Evolutionary conservation across 2,329 filamentous ascomycete genomes (phyloP).

Genomic region (Cylindrodendrum hubeiense): DNA sequence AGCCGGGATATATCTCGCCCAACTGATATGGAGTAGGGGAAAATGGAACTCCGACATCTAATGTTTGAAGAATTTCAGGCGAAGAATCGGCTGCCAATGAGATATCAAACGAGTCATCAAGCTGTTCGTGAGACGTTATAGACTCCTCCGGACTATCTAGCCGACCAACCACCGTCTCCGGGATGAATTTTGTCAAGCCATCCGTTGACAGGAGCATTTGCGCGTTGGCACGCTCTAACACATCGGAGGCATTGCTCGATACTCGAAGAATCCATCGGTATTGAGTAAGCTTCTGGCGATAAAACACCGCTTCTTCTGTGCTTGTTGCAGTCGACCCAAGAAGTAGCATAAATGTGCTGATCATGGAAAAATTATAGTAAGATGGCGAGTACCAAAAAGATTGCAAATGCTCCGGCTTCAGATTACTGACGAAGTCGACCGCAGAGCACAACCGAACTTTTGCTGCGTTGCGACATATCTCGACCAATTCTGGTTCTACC

Average conservation of each 20-base stretch:
- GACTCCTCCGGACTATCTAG: slow-evolving; percentile 1
- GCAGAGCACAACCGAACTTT: slow-evolving; percentile 47
- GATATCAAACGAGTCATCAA: neutral
- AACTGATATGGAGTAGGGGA: neutral
- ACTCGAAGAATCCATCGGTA: slow-evolving; percentile 33
- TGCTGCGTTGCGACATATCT: slow-evolving; percentile 37
- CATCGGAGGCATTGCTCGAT: slow-evolving; percentile 8
- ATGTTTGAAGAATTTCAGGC: slow-evolving; percentile 1
- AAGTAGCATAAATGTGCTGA: slow-evolving; percentile 47
- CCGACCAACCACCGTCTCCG: neutral
- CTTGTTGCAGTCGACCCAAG: slow-evolving; percentile 34
- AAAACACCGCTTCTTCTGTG: slow-evolving; percentile 17
- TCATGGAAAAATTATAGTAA: slow-evolving; percentile 47
- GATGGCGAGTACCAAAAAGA: slow-evolving; percentile 52
- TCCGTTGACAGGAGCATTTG: slow-evolving; percentile 10
- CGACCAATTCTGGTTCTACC: slow-evolving; percentile 15
- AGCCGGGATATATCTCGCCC: neutral
- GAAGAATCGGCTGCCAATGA: neutral
- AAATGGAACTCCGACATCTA: neutral
- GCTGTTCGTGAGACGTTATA: neutral
- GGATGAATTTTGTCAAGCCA: slow-evolving; percentile 5
- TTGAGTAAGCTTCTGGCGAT: slow-evolving; percentile 26
- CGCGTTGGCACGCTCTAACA: slow-evolving; percentile 6
- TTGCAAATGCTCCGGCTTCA: slow-evolving; percentile 48
- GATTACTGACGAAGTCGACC: slow-evolving; percentile 45